Base-by-base conservation (phyloP, 257 asterid genomes). In the Osmanthus fragrans region DNA sequence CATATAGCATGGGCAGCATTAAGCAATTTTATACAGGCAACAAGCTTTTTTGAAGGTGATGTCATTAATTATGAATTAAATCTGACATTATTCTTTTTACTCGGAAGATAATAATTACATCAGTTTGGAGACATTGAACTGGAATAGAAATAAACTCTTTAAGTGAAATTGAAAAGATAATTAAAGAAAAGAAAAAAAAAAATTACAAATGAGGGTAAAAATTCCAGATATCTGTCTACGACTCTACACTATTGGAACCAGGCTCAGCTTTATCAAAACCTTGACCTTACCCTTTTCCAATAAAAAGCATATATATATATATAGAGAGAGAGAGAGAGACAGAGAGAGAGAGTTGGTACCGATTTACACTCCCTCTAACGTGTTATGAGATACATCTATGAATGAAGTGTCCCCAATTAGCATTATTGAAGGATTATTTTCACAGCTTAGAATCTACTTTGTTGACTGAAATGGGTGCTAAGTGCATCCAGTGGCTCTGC, bases 21-120 rank as follows among this genome's bases (percentile, higher is more conserved):
- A 49, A 70, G 40, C 70, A 75, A 75, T 72, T 75, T 30, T 25
- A 65, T 51, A 73, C 21, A 21, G 23, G 47, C 75, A 60, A 36
- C 27, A 64, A n/a, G 36, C 19, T 33, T 70, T 66, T 56, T 21
- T 49, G 45, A 77, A 65, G 73, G 71, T 19, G 19, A 39, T 5
- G 67, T 45, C 27, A 66, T 23, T 65, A 65, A 23, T 18, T 69
- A 74, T 58, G 45, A 47, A 54, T 16, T 54, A 19, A 6, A 6
- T 54, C n/a, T n/a, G n/a, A n/a, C n/a, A n/a, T n/a, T n/a, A n/a
- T n/a, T n/a, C 64, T 25, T 25, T 21, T 10, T 60, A 8, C 68
- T 60, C 68, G 8, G 33, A 60, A 63, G 34, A 23, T 63, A 63
- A 63, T 4, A 63, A 23, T 63, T 9, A 23, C 16, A 25, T 10